Evolutionary conservation across 176 grass and related monocot species (phyloP).

Genomic region (Calamus simplicifolius): DNA sequence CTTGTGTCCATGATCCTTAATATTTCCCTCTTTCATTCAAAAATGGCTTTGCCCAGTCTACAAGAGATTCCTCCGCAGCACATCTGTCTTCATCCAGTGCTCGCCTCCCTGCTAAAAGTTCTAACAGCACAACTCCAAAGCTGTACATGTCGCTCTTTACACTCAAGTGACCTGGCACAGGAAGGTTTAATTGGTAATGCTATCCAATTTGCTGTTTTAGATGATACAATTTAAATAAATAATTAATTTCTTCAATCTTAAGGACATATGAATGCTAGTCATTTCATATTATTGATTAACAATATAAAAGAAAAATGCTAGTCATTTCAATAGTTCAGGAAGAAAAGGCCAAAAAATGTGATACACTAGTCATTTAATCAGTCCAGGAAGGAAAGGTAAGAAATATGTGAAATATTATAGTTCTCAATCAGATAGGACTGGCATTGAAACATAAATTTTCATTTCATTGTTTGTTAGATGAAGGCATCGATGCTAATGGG

Average conservation of each 20-base stretch:
- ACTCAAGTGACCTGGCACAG: slow-evolving; percentile 48
- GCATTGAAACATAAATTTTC: slow-evolving; percentile 6
- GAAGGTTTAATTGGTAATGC: too few relatives aligned
- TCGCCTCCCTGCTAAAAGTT: slow-evolving; percentile 53
- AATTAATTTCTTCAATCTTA: not conserved
- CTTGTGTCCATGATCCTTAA: slow-evolving; percentile 76
- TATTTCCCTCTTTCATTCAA: slow-evolving; percentile 41
- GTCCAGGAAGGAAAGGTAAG: too few relatives aligned
- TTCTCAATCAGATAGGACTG: not conserved
- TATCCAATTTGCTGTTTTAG: too few relatives aligned
- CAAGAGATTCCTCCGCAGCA: slow-evolving; percentile 30
- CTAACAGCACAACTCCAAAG: slow-evolving; percentile 72
- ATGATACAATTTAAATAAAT: not conserved
- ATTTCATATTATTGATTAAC: too few relatives aligned
- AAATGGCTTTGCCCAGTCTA: slow-evolving; percentile 69
- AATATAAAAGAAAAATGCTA: too few relatives aligned
- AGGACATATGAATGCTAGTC: too few relatives aligned
- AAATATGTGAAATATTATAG: too few relatives aligned
- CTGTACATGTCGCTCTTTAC: slow-evolving; percentile 83
- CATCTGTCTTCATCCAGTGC: slow-evolving; percentile 41
- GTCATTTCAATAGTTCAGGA: too few relatives aligned
- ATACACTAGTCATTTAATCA: too few relatives aligned
- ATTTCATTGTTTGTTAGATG: too few relatives aligned
- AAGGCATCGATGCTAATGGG: too few relatives aligned
- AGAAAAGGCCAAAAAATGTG: too few relatives aligned